phyloP scores from a whole-genome alignment of 139 green algal species.

The Gonium pectorale region DNA sequence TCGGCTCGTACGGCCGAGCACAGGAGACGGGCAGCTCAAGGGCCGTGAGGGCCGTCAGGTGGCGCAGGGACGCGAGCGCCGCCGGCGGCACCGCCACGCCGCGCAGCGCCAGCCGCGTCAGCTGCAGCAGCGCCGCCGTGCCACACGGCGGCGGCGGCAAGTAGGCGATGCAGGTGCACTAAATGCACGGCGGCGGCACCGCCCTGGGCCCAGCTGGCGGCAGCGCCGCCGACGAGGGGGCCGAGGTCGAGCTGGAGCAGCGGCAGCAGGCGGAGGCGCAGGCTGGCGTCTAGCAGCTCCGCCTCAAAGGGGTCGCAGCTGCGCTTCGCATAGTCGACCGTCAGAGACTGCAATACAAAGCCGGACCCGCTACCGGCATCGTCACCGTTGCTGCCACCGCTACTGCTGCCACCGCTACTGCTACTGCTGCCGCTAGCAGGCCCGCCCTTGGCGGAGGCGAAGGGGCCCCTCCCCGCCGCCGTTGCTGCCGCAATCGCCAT shows the following conservation, averaged over 20 bases:
- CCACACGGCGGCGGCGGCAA: not conserved
- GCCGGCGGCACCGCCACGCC: not conserved
- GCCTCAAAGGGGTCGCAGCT: slow-evolving; percentile 25
- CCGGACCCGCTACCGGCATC: not conserved
- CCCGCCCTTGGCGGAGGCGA: not conserved
- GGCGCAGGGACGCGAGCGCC: not conserved
- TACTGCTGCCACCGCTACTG: not conserved
- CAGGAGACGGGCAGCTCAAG: slow-evolving; percentile 16
- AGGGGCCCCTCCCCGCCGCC: too few relatives aligned
- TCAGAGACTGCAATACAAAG: not conserved
- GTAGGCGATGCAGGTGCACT: too few relatives aligned
- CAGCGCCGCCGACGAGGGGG: not conserved
- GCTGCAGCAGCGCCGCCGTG: not conserved
- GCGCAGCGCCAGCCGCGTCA: not conserved
- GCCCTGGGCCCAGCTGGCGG: too few relatives aligned
- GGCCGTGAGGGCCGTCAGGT: not conserved
- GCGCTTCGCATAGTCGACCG: not conserved
- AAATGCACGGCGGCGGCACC: too few relatives aligned
- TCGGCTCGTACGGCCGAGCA: slow-evolving; percentile 11
- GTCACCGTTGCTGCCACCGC: not conserved
- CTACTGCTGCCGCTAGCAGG: not conserved
- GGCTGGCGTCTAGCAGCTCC: not conserved
- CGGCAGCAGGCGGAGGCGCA: not conserved
- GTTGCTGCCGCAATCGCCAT: not conserved
- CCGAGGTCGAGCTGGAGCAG: not conserved